A percentile compares a stretch with the other conserved stretches of the same genome.
phyloP scores from a whole-genome alignment of 2,329 filamentous ascomycete species.

The Calonectria multiphialidica region DNA sequence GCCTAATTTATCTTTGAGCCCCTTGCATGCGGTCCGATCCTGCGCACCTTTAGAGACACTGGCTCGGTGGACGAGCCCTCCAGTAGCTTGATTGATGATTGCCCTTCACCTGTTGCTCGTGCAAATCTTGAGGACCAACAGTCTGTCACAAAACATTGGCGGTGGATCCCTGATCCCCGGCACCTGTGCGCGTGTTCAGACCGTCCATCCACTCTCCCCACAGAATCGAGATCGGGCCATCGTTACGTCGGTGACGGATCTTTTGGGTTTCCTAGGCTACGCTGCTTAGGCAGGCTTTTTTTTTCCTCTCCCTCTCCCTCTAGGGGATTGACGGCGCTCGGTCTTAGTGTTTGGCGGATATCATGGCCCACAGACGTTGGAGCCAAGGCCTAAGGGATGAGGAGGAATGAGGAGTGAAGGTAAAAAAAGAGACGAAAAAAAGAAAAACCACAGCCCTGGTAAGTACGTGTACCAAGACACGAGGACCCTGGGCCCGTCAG shows the following conservation, averaged over 20 bases:
- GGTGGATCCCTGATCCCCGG: conserved; percentile 14
- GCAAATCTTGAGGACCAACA: conserved; percentile 2
- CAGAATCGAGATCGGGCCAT: conserved; percentile 26
- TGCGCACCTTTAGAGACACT: not conserved
- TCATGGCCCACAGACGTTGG: not conserved
- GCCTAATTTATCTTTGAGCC: not conserved
- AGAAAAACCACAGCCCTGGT: not conserved
- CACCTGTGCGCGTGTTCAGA: not conserved
- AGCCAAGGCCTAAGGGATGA: conserved; percentile 2
- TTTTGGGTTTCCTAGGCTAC: conserved; percentile 25
- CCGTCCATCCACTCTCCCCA: conserved; percentile 25
- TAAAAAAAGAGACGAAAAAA: not conserved
- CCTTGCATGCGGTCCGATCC: not conserved
- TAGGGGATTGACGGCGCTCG: not conserved
- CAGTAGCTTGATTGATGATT: not conserved
- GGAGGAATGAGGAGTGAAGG: not conserved
- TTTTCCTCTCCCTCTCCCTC: not conserved
- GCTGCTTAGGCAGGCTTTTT: not conserved
- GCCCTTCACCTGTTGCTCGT: not conserved
- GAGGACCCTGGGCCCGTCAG: conserved; percentile 31
- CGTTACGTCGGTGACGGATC: conserved; percentile 3
- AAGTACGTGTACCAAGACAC: not conserved
- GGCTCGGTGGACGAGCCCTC: conserved; percentile 4
- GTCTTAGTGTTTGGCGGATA: not conserved
- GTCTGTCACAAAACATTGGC: not conserved